Evolutionary conservation across 768 basidiomycete species (phyloP), one percentile per base, ranked within the genome.

Genomic region (Leccinum truebloodii): DNA sequence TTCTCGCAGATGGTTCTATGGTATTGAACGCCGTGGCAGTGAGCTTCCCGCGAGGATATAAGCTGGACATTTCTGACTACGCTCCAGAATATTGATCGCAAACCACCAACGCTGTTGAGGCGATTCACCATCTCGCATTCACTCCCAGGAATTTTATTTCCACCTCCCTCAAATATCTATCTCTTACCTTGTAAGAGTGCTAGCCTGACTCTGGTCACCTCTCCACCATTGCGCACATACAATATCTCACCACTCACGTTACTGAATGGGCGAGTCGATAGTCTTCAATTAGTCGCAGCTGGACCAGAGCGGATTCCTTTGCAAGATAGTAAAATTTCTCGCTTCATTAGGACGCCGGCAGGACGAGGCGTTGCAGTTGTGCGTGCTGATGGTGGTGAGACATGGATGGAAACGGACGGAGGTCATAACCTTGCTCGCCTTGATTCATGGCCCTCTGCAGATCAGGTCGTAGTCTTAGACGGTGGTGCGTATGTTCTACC

Each of bases 41-140:
- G 72, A 71, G 89, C 35, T 52, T 53, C 65, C 30, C 49, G 60
- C 30, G 22, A 52, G n/a, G 16, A 56, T 37, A 46, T 30, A 51
- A 39, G 24, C 35, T 8, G 39, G 44, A 16, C 22, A 54, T 18
- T 16, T 48, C 50, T 69, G 20, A 69, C 51, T 28, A 57, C 46
- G 49, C 48, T 49, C 34, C 63, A 95, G 94, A 94, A 96, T 74
- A 86, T 97, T 64, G 94, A 96, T 69, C 81, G 90, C 16, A 84
- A 88, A 65, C 95, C 95, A 7, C 95, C 95, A 9, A 93, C 91
- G 3, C 78, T 94, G 3, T 78, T 94, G 30, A 84, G 82, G 67
- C 87, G 89, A 60, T 90, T 92, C 72, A 86, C 83, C 3, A 74
- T 94, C 20, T 85, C 90, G 50, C 86, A 90, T 59, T 83, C 84